Base-by-base conservation (phyloP, 176 grass and related monocot species). In the Luzula sylvatica region DNA sequence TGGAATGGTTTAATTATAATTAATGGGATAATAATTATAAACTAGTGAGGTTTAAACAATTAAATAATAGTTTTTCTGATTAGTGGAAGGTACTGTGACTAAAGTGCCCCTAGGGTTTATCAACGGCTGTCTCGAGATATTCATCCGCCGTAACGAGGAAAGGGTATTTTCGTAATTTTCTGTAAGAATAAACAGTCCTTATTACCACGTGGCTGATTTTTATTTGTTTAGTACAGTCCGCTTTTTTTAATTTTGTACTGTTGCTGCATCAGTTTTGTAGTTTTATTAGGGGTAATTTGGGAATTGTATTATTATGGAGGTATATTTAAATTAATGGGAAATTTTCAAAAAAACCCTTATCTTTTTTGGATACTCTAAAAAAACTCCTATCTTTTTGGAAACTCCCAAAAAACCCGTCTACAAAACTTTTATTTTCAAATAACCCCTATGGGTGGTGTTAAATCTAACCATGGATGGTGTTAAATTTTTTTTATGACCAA, bases 91-190 rank as follows among this genome's bases (percentile, higher is more conserved):
- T 59, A n/a, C 25, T 7, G 23, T 66, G 65, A 56, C 30, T 55
- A 18, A 49, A 70, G 11, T 65, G 23, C 69, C 69, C 69, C 69
- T 72, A 72, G 57, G 55, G 55, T 64, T 54, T 62, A 35, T 3
- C 69, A 64, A 72, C 69, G 57, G 27, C 57, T 72, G 44, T 52
- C 14, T 46, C 6, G 47, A 3, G 11, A 32, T 15, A 15, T 26
- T 19, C 26, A 39, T 13, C 14, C 13, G 22, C 26, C 46, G 30
- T 20, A 47, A 21, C 4, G 5, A 19, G 11, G 1, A 1, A 17
- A 48, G 44, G 69, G 56, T 53, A 46, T 15, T 35, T 23, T 50
- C 20, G 47, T 63, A 63, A 63, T 9, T 70, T 7, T 11, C 16
- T 3, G 14, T 16, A 3, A 15, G 22, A 26, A 38, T 15, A 40